phyloP scores from a whole-genome alignment of 2,329 filamentous ascomycete genomes.

The Botrytis hyacinthi region DNA sequence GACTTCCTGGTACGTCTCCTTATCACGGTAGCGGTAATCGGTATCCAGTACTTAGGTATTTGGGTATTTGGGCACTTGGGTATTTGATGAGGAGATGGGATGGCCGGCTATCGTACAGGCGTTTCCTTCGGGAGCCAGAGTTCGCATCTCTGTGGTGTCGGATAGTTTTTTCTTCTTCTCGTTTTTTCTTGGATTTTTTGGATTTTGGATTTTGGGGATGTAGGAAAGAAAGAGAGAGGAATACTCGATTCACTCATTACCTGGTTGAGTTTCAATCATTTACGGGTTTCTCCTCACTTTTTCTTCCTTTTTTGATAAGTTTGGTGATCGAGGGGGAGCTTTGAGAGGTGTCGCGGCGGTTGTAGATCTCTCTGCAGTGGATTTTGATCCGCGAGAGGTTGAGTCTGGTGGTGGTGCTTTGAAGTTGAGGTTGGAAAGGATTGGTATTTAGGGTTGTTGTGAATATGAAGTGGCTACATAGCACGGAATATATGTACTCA shows the following conservation, averaged over 20 bases:
- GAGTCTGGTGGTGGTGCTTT: not conserved
- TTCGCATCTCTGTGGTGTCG: constrained; percentile 44
- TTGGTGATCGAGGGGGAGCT: not conserved
- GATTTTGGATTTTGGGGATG: not conserved
- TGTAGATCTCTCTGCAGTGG: not conserved
- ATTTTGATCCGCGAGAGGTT: not conserved
- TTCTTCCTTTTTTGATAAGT: not conserved
- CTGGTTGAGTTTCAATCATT: not conserved
- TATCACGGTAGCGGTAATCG: not conserved
- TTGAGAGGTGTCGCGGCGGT: not conserved
- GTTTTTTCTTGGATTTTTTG: no score
- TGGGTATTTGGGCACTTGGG: no score
- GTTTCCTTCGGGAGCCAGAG: constrained; percentile 44
- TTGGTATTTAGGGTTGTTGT: not conserved
- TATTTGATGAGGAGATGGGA: not conserved
- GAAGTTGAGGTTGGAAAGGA: not conserved
- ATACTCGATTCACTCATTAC: not conserved
- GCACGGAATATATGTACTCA: no score
- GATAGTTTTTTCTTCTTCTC: not conserved
- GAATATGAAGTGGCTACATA: not conserved
- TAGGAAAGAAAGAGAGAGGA: no score
- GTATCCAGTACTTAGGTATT: no score
- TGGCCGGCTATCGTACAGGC: constrained; percentile 26
- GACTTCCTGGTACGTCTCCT: not conserved
- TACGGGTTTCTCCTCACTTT: not conserved